Conservation (phyloP, 2,329 filamentous ascomycete genomes). For the Arachnomyces sp. region DNA sequence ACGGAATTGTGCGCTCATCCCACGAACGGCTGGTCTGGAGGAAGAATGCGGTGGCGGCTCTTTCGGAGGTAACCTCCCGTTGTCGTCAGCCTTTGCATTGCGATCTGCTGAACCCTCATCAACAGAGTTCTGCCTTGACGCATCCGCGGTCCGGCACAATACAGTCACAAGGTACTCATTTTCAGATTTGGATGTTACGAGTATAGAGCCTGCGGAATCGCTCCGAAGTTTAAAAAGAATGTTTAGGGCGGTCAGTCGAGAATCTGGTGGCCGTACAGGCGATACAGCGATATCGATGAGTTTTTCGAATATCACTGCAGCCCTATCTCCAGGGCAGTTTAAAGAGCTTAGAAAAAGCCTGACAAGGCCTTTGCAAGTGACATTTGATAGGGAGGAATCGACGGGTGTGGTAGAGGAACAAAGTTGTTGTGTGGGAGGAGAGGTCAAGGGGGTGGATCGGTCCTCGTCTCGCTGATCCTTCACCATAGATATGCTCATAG, state of each 20-base stretch:
- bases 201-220: conserved; percentile 71
- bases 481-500: conserved; percentile 29
- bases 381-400: conserved; percentile 43
- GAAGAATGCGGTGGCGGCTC: conserved; percentile 21
- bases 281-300: conserved; percentile 58
- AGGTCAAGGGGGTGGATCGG: conserved; percentile 34
- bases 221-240: conserved; percentile 75
- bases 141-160: conserved; percentile 57
- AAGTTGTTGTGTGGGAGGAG: conserved; percentile 23
- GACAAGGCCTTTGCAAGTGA: conserved; percentile 64
- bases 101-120: conserved; percentile 35
- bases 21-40: conserved; percentile 26
- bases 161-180: conserved; percentile 64
- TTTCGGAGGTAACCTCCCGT: conserved; percentile 25
- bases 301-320: conserved; percentile 53
- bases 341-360: conserved; percentile 70
- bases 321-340: conserved; percentile 58
- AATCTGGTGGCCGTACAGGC: conserved; percentile 56
- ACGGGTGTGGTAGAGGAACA: conserved; percentile 23
- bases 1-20: conserved; percentile 25
- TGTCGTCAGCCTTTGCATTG: conserved; percentile 30
- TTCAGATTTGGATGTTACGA: conserved; percentile 62
- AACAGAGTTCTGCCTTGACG: conserved; percentile 35
- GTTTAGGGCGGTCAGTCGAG: conserved; percentile 67
- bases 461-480: conserved; percentile 26